phyloP scores from a whole-genome alignment of 768 basidiomycete species.

The Porpolomopsis calyptriformis region DNA sequence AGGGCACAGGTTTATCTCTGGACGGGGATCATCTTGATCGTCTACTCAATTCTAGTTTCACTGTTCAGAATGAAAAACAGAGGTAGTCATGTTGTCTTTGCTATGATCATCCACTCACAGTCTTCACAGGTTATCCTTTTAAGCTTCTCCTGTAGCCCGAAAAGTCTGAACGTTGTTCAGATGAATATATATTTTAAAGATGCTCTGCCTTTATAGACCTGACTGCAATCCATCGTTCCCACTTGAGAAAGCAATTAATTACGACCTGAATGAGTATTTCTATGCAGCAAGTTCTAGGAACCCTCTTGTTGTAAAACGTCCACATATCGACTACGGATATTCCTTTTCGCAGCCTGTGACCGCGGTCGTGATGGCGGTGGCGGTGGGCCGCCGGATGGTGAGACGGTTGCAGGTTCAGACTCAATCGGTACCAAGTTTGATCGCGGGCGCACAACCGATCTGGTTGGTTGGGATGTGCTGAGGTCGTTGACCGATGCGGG shows the following conservation, averaged over 20 bases:
- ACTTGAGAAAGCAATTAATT: not conserved
- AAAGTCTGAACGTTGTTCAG: no score
- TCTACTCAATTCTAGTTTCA: constrained; percentile 80
- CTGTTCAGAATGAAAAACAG: constrained; percentile 87
- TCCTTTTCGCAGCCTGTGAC: constrained; percentile 63
- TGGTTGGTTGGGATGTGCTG: constrained; percentile 39
- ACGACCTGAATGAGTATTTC: not conserved
- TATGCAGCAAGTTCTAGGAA: constrained; percentile 10
- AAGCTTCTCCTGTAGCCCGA: constrained; percentile 49
- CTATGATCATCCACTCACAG: not conserved
- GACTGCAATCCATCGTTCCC: no score
- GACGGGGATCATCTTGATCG: constrained; percentile 67
- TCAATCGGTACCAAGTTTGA: constrained; percentile 54
- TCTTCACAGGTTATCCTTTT: constrained; percentile 62
- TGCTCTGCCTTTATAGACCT: no score
- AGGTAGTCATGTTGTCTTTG: constrained; percentile 34
- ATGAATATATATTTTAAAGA: no score
- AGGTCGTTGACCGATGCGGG: constrained; percentile 55
- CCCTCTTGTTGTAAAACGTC: constrained; percentile 7
- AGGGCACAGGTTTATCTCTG: constrained; percentile 84
- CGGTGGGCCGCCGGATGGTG: constrained; percentile 39
- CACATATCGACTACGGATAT: constrained; percentile 75
- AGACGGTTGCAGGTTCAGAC: constrained; percentile 36
- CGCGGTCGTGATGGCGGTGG: constrained; percentile 44
- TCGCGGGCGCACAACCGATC: constrained; percentile 45